Base-by-base conservation (phyloP, 768 basidiomycete genomes). In the Naganishia randhawae region DNA sequence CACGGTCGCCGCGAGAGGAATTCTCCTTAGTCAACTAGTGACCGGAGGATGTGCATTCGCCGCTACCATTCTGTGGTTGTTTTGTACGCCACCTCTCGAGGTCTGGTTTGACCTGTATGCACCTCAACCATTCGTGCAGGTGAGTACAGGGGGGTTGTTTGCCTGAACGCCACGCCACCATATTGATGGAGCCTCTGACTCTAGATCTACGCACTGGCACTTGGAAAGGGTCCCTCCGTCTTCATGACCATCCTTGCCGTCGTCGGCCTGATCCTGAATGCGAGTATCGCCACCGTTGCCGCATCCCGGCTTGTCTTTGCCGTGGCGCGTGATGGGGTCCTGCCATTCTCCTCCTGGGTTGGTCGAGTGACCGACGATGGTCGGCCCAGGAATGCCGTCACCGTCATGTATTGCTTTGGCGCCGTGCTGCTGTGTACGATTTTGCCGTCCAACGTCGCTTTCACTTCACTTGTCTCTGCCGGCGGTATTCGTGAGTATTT, bases 271-370 rank as follows among this genome's bases (percentile, higher is more conserved):
- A 87, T 93, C 65, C 81, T 95, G 81, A 93, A 90, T 78, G 92
- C 92, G 0, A 91, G 88, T 71, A 85, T 94, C 50, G 86, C 90
- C 19, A 87, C 95, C 66, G 90, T 94, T 22, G 92, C 93, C 1
- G 86, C 91, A 14, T 93, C 91, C 14, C 86, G 92, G 4, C 84
- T 96, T 31, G 84, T 96, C 45, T 96, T 90, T 74, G 93, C 92
- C 10, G 89, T 96, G 51, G 92, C 92, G n/a, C 88, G 93, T 63
- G 93, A 96, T 73, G 92, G 92, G 32, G 90, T 94, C 0, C 82
- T 96, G 13, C 92, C 93, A 0, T 77, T 90, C 53, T 92, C 90
- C 0, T 69, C 81, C 14, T 95, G 92, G 92, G 89, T 96, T 63
- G 87, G 89, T 50, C 80, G 83, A 69, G 89, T 94, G 48, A 87